Percentiles rank a stretch among this genome's conserved stretches.
phyloP scores from a whole-genome alignment of 1,284 basidiomycete genomes.

The Ganoderma lucidum region DNA sequence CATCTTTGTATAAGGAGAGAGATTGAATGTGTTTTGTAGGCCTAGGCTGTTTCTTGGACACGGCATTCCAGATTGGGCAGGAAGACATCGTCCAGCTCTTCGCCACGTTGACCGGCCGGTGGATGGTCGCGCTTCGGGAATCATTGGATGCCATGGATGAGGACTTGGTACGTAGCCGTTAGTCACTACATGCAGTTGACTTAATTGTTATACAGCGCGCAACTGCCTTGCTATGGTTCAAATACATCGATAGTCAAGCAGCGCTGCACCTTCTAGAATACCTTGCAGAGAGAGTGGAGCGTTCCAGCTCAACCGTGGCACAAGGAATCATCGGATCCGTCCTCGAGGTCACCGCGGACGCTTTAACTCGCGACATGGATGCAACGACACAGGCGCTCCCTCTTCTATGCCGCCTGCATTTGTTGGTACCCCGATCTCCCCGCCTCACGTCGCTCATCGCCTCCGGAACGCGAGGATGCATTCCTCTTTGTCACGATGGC shows the following conservation, averaged over 20 bases:
- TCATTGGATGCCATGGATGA: constrained; percentile 17
- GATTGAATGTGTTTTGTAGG: constrained; percentile 35
- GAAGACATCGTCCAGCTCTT: constrained; percentile 41
- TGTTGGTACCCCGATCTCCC: constrained; percentile 45
- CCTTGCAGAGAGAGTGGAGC: constrained; percentile 44
- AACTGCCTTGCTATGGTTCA: constrained; percentile 54
- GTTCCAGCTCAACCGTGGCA: constrained; percentile 31
- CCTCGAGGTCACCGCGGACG: constrained; percentile 25
- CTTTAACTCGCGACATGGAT: constrained; percentile 19
- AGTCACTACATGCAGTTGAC: not conserved
- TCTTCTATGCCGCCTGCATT: constrained; percentile 33
- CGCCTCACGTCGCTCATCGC: constrained; percentile 59
- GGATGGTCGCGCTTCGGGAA: constrained; percentile 37
- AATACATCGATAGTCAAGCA: constrained; percentile 49
- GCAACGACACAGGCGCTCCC: constrained; percentile 30
- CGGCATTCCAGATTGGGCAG: constrained; percentile 35
- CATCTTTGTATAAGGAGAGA: too few relatives aligned
- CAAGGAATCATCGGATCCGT: constrained; percentile 28
- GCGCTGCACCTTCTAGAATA: constrained; percentile 40
- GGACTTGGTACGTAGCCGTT: constrained; percentile 30
- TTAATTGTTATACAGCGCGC: constrained; percentile 14
- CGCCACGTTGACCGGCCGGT: constrained; percentile 40
- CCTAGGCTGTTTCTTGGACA: constrained; percentile 39
- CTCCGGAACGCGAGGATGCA: constrained; percentile 45
- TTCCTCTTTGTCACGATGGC: constrained; percentile 56